A percentile compares a stretch with the other conserved stretches of the same genome.
Evolutionary conservation across 768 basidiomycete species (phyloP).

Genomic region (Mycena albidolilacea): DNA sequence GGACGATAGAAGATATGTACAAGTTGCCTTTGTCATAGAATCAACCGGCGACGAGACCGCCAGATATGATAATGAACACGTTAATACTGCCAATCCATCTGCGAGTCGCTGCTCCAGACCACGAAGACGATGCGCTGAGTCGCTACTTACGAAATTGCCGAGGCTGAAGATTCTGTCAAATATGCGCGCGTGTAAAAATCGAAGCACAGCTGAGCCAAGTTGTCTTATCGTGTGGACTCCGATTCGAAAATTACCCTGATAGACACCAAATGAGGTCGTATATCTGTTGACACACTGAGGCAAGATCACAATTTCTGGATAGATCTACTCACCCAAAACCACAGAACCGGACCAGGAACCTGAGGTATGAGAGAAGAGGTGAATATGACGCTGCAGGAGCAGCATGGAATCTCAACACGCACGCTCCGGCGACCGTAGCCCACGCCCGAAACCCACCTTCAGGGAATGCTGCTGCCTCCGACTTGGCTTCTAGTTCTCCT

Average conservation of each 20-base stretch:
- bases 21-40: slow-evolving; percentile 66
- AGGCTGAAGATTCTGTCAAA: slow-evolving; percentile 51
- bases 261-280: slow-evolving; percentile 54
- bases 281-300: slow-evolving; percentile 45
- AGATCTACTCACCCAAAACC: slow-evolving; percentile 13
- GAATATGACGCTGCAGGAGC: neutral
- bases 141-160: slow-evolving; percentile 52
- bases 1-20: slow-evolving; percentile 42
- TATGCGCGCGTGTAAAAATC: slow-evolving; percentile 58
- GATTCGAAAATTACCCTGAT: slow-evolving; percentile 45
- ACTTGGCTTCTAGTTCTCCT: neutral
- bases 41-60: slow-evolving; percentile 58
- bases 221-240: neutral
- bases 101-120: neutral
- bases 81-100: slow-evolving; percentile 64
- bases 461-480: neutral
- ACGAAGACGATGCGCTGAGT: neutral
- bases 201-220: neutral
- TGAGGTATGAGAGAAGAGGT: neutral
- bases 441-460: neutral
- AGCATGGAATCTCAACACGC: neutral
- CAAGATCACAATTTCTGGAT: neutral
- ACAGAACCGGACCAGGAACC: slow-evolving; percentile 24
- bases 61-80: slow-evolving; percentile 57
- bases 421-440: slow-evolving; percentile 3